Base-by-base conservation (phyloP, 1,284 basidiomycete species). In the Malassezia restricta region DNA sequence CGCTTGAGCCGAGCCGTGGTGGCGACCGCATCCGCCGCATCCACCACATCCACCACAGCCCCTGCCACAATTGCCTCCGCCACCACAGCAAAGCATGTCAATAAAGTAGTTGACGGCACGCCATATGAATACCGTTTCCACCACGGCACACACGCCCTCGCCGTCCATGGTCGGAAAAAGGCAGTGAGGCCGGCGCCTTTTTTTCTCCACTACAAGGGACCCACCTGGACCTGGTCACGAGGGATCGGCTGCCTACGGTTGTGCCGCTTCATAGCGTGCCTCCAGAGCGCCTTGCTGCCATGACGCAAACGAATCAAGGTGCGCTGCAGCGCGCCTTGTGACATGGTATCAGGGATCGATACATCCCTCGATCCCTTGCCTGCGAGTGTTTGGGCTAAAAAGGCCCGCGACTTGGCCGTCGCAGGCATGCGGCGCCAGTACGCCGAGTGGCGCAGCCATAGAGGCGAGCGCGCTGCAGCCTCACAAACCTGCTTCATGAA, bases 381-480 rank as follows among this genome's bases (percentile, higher is more conserved):
- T 40, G 12, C 9, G n/a, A 40, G 12, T 40, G 12, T 44, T 5
- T 45, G 17, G 14, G 37, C 15, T 12, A 54, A 14, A 24, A 30
- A 20, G 4, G 47, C 40, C 1, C 35, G 40, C 3, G 52, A 30
- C 5, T 20, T 37, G 9, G 42, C 20, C 12, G 52, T 40, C 5
- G 53, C 48, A 1, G 48, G 53, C 17, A 40, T 31, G 6, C 7
- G 8, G 28, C 53, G 53, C 53, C 53, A 55, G 17, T n/a, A 31
- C 11, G 53, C 53, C 2, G 8, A 24, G 6, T 47, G 53, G 9
- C 47, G 48, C 0, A 55, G 31, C 43, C 45, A 55, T 29, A 46
- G 17, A 14, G 53, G 53, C 3, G 47, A 46, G 7, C 48, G 30
- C 0, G 40, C 39, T 8, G 43, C 28, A 8, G 38, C 43, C 5